phyloP scores from a whole-genome alignment of 352 stramenopile genomes.

The Pythium pyrilobum region DNA sequence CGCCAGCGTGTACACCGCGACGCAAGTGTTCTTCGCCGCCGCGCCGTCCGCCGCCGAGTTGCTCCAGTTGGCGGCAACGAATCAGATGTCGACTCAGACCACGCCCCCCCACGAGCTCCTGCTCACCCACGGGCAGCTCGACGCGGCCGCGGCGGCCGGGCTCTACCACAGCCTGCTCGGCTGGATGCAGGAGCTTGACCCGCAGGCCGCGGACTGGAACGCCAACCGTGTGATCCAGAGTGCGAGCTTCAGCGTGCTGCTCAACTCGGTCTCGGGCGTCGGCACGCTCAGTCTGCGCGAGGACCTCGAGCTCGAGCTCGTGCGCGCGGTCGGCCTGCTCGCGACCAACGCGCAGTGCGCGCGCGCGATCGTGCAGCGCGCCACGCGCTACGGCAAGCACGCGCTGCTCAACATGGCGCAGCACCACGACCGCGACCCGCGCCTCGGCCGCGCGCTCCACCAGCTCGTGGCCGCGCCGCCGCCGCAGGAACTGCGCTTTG shows the following conservation, averaged over 20 bases:
- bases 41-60: conserved; percentile 18
- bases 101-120: not conserved
- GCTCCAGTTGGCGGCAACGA: not conserved
- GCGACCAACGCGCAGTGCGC: conserved; percentile 51
- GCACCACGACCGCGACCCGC: conserved; percentile 45
- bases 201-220: conserved; percentile 27
- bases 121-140: not conserved
- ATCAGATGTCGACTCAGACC: not conserved
- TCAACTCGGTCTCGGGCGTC: conserved; percentile 44
- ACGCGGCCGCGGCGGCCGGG: not conserved
- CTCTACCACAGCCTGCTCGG: conserved; percentile 41
- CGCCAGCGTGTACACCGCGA: conserved; percentile 47
- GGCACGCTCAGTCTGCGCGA: conserved; percentile 23
- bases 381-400: conserved; percentile 68
- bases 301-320: conserved; percentile 45
- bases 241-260: conserved; percentile 55
- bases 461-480: conserved; percentile 37
- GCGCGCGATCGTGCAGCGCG: conserved; percentile 44
- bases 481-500: conserved; percentile 42
- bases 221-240: conserved; percentile 41
- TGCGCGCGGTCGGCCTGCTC: conserved; percentile 40
- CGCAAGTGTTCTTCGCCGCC: conserved; percentile 45
- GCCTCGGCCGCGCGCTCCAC: conserved; percentile 48
- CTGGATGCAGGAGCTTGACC: conserved; percentile 42
- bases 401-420: conserved; percentile 54